Percentiles rank a stretch among this genome's conserved stretches.
phyloP scores from a whole-genome alignment of 306 rosid species.

The Abrus precatorius region DNA sequence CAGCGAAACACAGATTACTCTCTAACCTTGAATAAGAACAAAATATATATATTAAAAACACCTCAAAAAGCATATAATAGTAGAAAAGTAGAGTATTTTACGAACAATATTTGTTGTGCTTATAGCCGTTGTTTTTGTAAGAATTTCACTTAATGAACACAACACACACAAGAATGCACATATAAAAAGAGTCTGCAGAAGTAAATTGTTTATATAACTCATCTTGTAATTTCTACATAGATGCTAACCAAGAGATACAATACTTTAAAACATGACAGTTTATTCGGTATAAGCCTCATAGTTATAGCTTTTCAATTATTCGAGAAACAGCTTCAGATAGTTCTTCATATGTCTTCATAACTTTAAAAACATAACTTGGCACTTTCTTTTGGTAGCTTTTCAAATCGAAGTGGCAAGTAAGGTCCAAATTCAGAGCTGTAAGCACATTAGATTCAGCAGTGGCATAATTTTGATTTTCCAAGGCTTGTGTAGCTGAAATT shows the following conservation, averaged over 20 bases:
- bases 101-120: no score
- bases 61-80: no score
- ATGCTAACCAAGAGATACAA: background rate
- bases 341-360: slow-evolving; percentile 6
- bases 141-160: no score
- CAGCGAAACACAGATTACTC: no score
- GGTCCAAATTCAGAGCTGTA: background rate
- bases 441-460: background rate
- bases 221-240: background rate
- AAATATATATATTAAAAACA: no score
- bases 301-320: slow-evolving; percentile 30
- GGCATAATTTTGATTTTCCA: slow-evolving; percentile 23
- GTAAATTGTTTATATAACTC: no score
- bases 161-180: no score
- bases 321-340: slow-evolving; percentile 43
- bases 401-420: background rate
- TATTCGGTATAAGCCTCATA: background rate
- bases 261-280: background rate
- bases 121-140: no score
- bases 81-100: no score
- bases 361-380: background rate
- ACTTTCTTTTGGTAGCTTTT: background rate
- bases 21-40: no score
- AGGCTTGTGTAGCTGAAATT: background rate
- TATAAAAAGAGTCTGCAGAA: no score